Conservation (phyloP, 768 basidiomycete genomes). For the Boletus rubroflammeus region DNA sequence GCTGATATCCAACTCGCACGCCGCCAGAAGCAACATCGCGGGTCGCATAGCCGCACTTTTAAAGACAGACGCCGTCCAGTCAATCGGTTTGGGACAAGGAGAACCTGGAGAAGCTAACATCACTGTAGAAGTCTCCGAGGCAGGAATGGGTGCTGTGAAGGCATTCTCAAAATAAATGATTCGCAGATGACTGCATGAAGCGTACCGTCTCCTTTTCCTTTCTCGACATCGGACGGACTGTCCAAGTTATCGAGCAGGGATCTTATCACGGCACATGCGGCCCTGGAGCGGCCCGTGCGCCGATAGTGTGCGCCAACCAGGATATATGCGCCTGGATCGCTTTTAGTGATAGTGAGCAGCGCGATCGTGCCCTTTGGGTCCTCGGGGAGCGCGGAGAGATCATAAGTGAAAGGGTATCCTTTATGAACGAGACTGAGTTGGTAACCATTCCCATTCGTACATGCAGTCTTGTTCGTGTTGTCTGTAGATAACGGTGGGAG, state of each 20-base stretch:
- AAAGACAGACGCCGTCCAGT: slow-evolving; percentile 8
- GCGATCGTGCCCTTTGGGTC: slow-evolving; percentile 28
- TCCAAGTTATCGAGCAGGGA: slow-evolving; percentile 21
- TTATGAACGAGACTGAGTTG: slow-evolving; percentile 27
- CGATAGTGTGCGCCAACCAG: slow-evolving; percentile 32
- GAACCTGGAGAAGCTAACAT: slow-evolving; percentile 7
- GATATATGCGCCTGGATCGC: slow-evolving; percentile 32
- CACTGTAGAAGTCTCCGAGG: slow-evolving; percentile 6
- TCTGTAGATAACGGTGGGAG: slow-evolving; percentile 14
- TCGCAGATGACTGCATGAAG: slow-evolving; percentile 3
- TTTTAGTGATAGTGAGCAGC: slow-evolving; percentile 25
- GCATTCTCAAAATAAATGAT: slow-evolving; percentile 15
- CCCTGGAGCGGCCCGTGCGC: slow-evolving; percentile 31
- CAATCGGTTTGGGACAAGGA: slow-evolving; percentile 4
- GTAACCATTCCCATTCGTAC: slow-evolving; percentile 4
- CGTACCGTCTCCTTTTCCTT: slow-evolving; percentile 27
- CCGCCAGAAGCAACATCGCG: slow-evolving; percentile 30
- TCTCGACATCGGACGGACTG: slow-evolving; percentile 8
- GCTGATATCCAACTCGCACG: slow-evolving; percentile 32
- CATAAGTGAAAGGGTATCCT: slow-evolving; percentile 28
- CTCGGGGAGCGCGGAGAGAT: slow-evolving; percentile 28
- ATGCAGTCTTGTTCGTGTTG: background rate
- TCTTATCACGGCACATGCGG: slow-evolving; percentile 27
- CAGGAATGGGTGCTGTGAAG: slow-evolving; percentile 5
- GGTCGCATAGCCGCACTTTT: slow-evolving; percentile 23